Conservation (phyloP, 2,329 filamentous ascomycete genomes). For the Colletotrichum sp. region DNA sequence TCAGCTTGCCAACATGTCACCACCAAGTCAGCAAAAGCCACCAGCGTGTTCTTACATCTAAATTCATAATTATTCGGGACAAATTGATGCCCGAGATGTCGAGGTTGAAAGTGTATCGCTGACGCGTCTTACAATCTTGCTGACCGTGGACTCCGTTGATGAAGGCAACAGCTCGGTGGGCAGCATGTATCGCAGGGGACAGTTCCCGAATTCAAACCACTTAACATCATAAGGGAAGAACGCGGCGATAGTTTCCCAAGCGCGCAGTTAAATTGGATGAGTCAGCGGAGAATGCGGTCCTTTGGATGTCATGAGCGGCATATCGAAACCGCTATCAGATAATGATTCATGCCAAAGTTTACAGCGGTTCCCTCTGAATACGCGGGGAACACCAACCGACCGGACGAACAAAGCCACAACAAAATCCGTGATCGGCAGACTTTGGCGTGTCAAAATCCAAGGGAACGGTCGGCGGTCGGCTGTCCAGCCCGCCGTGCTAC, state of each 20-base stretch:
- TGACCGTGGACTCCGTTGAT: neutral
- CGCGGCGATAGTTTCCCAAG: neutral
- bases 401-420: neutral
- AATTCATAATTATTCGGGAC: neutral
- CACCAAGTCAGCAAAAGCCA: neutral
- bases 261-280: neutral
- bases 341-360: neutral
- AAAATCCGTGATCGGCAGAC: neutral
- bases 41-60: neutral
- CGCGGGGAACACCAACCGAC: neutral
- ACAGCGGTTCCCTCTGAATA: neutral
- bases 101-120: neutral
- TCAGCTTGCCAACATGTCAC: neutral
- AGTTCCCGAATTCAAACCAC: neutral
- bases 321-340: neutral
- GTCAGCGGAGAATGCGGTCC: neutral
- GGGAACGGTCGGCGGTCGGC: neutral
- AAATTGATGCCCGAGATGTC: neutral
- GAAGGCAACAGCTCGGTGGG: neutral
- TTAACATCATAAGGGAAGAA: neutral
- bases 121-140: neutral
- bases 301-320: neutral
- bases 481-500: neutral
- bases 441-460: neutral
- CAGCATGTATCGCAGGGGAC: neutral